Base-by-base conservation (phyloP, 768 basidiomycete species). In the Suillus bovinus region DNA sequence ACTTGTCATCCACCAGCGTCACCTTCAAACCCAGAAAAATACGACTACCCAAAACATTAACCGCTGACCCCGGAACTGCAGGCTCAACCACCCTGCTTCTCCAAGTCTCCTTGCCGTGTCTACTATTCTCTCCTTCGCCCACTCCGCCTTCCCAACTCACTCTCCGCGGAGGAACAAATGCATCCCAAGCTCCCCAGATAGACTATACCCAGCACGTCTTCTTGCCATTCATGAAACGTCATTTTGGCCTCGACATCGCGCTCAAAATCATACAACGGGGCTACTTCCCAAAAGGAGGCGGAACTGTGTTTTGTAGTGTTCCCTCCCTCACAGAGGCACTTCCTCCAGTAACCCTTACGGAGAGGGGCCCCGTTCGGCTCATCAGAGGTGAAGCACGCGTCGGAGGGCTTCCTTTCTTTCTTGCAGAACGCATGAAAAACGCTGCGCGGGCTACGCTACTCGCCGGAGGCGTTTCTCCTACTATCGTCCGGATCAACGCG, bases 261-360 rank as follows among this genome's bases (percentile, higher is more conserved):
- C 70, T 92, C 29, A 71, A 81, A 29, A 74, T 91, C 55, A 67
- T 74, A 47, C 82, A 77, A 62, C 80, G 90, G 10, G 91, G 91
- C 0, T 92, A 91, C 74, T 89, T 77, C 65, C 91, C 91, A 0
- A 85, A 81, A 67, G 91, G 91, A 24, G 90, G 90, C 4, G 91
- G 91, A 0, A 78, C 84, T 55, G 80, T 93, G 6, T 61, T 69
- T 1, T 77, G 86, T 58, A 74, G 70, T 1, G 62, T 80, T 4
- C 72, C 76, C 8, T 60, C 73, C 0, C 70, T 84, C 3, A 57
- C 63, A 0, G 69, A 67, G 0, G 83, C 88, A 0, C 74, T 86
- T 1, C 69, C 75, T 10, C 71, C 79, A 0, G 74, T 89, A 22
- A 78, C 74, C 4, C 74, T 92, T 60, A 75, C 83, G n/a, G 78